Percentiles rank a stretch among this genome's conserved stretches.
Evolutionary conservation across 2,329 filamentous ascomycete genomes (phyloP).

Genomic region (Talaromyces albobiverticillius): DNA sequence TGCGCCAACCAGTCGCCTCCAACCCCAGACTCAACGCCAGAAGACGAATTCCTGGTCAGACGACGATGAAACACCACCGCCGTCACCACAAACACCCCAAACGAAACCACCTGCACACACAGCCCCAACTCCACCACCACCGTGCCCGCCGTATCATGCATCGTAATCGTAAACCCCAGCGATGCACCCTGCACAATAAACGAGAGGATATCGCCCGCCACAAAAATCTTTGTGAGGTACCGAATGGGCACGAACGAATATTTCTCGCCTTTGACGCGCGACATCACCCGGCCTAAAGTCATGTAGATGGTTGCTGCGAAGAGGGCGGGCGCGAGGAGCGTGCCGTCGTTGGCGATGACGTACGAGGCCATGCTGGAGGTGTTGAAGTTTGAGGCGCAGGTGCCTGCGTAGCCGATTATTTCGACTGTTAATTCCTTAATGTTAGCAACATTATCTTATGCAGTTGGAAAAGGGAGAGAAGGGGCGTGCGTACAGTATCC

Average conservation of each 20-base stretch:
- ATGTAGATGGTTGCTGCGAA: constrained; percentile 36
- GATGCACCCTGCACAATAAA: constrained; percentile 27
- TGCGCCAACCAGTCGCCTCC: constrained; percentile 33
- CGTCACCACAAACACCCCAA: constrained; percentile 26
- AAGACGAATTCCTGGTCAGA: constrained; percentile 29
- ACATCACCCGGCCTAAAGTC: constrained; percentile 32
- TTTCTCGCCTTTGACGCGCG: constrained; percentile 24
- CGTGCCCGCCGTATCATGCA: neutral
- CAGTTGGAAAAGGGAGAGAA: neutral
- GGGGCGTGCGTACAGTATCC: constrained; percentile 33
- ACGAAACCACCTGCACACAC: constrained; percentile 29
- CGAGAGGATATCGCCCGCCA: constrained; percentile 28
- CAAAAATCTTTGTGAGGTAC: constrained; percentile 33
- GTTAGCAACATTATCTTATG: neutral
- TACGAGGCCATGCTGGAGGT: neutral
- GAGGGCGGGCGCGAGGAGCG: constrained; percentile 33
- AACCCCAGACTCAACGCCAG: constrained; percentile 20
- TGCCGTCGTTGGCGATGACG: neutral
- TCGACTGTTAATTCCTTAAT: neutral
- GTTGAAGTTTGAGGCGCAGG: neutral
- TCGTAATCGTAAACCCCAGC: neutral
- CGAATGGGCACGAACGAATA: constrained; percentile 23
- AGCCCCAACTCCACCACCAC: constrained; percentile 17
- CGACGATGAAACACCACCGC: constrained; percentile 25
- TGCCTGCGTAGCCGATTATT: neutral